Evolutionary conservation across 768 basidiomycete genomes (phyloP).

Genomic region (Lentinula aciculospora): DNA sequence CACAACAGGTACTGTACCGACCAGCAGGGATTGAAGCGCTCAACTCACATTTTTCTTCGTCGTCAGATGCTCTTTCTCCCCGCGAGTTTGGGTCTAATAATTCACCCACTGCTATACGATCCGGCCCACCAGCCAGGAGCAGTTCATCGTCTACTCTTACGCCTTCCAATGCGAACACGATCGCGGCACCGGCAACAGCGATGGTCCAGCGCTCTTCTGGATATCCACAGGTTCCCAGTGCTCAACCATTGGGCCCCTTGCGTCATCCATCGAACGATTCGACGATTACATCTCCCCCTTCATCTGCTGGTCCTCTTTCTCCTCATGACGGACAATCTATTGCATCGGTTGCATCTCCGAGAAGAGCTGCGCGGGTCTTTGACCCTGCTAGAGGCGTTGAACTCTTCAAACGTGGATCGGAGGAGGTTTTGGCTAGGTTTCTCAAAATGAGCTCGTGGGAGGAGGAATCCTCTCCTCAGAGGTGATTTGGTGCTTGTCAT

Average conservation of each 20-base stretch:
- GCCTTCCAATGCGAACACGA: neutral
- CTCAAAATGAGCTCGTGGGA: conserved; percentile 75
- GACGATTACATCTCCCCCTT: conserved; percentile 1
- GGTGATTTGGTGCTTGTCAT: neutral
- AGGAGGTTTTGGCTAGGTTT: conserved; percentile 82
- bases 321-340: conserved; percentile 35
- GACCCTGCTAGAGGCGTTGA: conserved; percentile 85
- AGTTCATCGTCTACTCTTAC: conserved; percentile 3
- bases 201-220: neutral
- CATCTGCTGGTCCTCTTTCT: conserved; percentile 38
- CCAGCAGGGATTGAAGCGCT: neutral
- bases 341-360: conserved; percentile 21
- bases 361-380: conserved; percentile 65
- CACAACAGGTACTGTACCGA: neutral
- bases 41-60: neutral
- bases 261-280: conserved; percentile 44
- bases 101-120: neutral
- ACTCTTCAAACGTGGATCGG: conserved; percentile 80
- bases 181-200: neutral
- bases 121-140: neutral
- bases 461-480: conserved; percentile 29
- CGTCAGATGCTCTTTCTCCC: conserved; percentile 11
- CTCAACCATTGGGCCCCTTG: conserved; percentile 18
- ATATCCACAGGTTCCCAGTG: neutral
- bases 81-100: conserved; percentile 9